Evolutionary conservation across 2,329 filamentous ascomycete genomes (phyloP).

Genomic region (Apiospora koreana): DNA sequence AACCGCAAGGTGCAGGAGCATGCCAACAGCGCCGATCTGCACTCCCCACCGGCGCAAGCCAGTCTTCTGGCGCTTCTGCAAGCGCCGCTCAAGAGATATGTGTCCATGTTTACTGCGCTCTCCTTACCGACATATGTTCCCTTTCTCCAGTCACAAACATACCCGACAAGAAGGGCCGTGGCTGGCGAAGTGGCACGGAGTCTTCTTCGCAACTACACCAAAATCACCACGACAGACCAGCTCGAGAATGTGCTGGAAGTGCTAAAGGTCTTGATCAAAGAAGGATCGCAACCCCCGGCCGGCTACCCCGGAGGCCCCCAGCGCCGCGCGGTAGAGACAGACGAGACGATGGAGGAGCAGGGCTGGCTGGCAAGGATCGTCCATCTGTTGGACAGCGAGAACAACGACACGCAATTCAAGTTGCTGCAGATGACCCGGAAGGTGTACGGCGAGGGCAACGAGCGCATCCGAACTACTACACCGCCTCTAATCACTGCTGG

Average conservation of each 20-base stretch:
- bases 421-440: conserved; percentile 86
- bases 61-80: conserved; percentile 89
- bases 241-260: conserved; percentile 88
- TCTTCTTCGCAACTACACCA: conserved; percentile 79
- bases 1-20: conserved; percentile 84
- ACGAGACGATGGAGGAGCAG: conserved; percentile 97
- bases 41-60: conserved; percentile 83
- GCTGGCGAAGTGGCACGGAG: conserved; percentile 84
- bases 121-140: conserved; percentile 91
- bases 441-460: conserved; percentile 87
- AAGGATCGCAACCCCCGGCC: conserved; percentile 80
- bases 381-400: conserved; percentile 78
- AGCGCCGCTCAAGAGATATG: conserved; percentile 85
- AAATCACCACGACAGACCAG: conserved; percentile 75
- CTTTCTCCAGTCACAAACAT: conserved; percentile 87
- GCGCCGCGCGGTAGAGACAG: conserved; percentile 77
- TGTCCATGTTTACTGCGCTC: conserved; percentile 93
- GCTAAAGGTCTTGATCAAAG: conserved; percentile 87
- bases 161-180: conserved; percentile 86
- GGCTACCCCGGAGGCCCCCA: conserved; percentile 83
- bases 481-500: conserved; percentile 88
- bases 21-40: conserved; percentile 91
- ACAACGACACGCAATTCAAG: conserved; percentile 94
- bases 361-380: conserved; percentile 93
- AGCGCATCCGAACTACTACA: conserved; percentile 93